A percentile compares a stretch with the other conserved stretches of the same genome.
Evolutionary conservation across 2,329 filamentous ascomycete genomes (phyloP).

Genomic region (Trichophyton rubrum): DNA sequence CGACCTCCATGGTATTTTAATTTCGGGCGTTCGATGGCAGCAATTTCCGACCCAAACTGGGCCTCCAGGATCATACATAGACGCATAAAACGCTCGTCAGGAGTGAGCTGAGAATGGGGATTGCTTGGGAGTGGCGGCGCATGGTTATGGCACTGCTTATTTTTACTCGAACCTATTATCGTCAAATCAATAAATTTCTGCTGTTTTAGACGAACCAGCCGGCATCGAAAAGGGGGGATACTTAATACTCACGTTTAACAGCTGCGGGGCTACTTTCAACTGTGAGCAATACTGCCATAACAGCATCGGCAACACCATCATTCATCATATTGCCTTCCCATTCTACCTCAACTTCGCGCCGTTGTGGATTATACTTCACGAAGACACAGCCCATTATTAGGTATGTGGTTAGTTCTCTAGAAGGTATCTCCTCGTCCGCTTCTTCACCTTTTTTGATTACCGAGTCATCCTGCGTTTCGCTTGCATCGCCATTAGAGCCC

Average conservation of each 20-base stretch:
- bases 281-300: slow-evolving; percentile 82
- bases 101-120: slow-evolving; percentile 57
- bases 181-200: slow-evolving; percentile 10
- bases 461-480: slow-evolving; percentile 18
- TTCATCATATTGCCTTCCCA: slow-evolving; percentile 99
- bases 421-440: slow-evolving; percentile 35
- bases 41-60: slow-evolving; percentile 81
- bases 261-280: slow-evolving; percentile 91
- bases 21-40: slow-evolving; percentile 58
- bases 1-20: slow-evolving; percentile 17
- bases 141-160: slow-evolving; percentile 41
- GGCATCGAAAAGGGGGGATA: not conserved
- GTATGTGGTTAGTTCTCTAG: slow-evolving; percentile 34
- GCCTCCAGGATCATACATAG: slow-evolving; percentile 94
- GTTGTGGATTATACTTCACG: slow-evolving; percentile 58
- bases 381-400: slow-evolving; percentile 81
- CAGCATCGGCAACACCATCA: slow-evolving; percentile 92
- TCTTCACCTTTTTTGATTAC: slow-evolving; percentile 24
- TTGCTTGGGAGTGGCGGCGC: slow-evolving; percentile 41
- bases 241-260: slow-evolving; percentile 59
- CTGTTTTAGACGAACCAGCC: not conserved
- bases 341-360: slow-evolving; percentile 75
- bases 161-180: slow-evolving; percentile 44
- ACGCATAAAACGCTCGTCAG: slow-evolving; percentile 67
- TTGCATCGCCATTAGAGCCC: slow-evolving; percentile 17